A percentile compares a stretch with the other conserved stretches of the same genome.
Evolutionary conservation across 176 grass and related monocot species (phyloP).

Genomic region (Bothriochloa decipiens): DNA sequence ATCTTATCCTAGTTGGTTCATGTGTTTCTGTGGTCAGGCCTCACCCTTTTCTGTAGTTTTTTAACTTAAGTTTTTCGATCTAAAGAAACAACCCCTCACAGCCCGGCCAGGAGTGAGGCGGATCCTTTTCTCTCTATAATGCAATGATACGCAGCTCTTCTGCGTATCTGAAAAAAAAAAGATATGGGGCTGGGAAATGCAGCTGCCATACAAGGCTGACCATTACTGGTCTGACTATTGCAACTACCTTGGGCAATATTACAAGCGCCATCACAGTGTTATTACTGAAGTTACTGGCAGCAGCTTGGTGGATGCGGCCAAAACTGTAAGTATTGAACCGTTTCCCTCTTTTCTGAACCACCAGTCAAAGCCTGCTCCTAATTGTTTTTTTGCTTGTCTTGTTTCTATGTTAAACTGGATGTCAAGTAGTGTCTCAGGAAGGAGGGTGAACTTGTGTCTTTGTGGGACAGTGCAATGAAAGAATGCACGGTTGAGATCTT

Average conservation of each 20-base stretch:
- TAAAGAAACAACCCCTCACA: too few species aligned
- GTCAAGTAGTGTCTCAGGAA: conserved; percentile 24
- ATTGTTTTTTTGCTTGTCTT: background rate
- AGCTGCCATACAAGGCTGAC: background rate
- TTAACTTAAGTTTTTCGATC: too few species aligned
- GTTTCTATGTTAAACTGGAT: conserved; percentile 15
- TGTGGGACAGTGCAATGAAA: background rate
- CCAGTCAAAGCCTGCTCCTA: background rate
- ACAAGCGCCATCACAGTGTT: background rate
- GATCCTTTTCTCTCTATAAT: too few species aligned
- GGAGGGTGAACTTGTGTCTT: conserved; percentile 7
- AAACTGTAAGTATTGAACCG: background rate
- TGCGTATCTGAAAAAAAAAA: too few species aligned
- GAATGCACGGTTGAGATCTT: background rate
- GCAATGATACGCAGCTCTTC: too few species aligned
- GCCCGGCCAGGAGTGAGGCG: too few species aligned
- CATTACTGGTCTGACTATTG: background rate
- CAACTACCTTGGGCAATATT: conserved; percentile 24
- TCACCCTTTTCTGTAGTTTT: too few species aligned
- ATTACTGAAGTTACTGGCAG: background rate
- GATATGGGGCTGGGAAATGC: background rate
- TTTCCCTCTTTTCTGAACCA: background rate
- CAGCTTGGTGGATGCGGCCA: background rate
- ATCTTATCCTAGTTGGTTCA: too few species aligned
- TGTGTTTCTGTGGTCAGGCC: too few species aligned